phyloP scores from a whole-genome alignment of 2,329 filamentous ascomycete species.

The Fusarium redolens region DNA sequence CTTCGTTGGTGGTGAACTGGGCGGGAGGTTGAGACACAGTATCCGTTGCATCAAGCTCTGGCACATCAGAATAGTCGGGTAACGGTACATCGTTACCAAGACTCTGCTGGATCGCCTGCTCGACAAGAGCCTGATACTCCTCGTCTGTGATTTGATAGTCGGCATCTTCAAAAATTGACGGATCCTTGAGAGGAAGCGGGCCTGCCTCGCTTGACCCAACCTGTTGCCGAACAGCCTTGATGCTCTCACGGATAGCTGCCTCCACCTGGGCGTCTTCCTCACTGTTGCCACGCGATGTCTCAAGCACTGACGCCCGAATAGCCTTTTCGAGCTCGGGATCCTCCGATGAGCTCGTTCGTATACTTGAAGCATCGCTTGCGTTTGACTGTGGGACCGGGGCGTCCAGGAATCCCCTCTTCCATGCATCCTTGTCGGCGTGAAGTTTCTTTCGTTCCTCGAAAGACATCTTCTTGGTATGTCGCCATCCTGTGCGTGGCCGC shows the following conservation, averaged over 20 bases:
- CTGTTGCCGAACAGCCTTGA: conserved; percentile 63
- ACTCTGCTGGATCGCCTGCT: conserved; percentile 67
- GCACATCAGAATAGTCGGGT: conserved; percentile 34
- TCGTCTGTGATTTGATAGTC: conserved; percentile 64
- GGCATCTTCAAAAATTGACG: conserved; percentile 52
- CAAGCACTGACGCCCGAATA: conserved; percentile 74
- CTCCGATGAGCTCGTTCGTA: conserved; percentile 46
- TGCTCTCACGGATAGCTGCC: conserved; percentile 77
- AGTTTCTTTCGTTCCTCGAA: conserved; percentile 64
- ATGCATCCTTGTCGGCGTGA: conserved; percentile 59
- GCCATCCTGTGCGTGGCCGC: conserved; percentile 58
- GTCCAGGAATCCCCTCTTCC: conserved; percentile 49
- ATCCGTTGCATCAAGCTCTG: conserved; percentile 24
- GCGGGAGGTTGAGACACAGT: not conserved
- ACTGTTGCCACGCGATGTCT: conserved; percentile 76
- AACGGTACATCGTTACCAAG: conserved; percentile 45
- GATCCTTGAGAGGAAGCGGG: conserved; percentile 43
- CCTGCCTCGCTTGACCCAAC: conserved; percentile 44
- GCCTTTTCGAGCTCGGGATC: conserved; percentile 76
- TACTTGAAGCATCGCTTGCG: conserved; percentile 26
- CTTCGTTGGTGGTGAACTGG: conserved; percentile 24
- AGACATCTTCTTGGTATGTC: conserved; percentile 59
- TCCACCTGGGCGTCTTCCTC: conserved; percentile 79
- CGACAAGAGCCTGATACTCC: conserved; percentile 67
- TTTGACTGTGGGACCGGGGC: conserved; percentile 13